Base-by-base conservation (phyloP, 768 basidiomycete genomes). In the Tephrocybe rancida region DNA sequence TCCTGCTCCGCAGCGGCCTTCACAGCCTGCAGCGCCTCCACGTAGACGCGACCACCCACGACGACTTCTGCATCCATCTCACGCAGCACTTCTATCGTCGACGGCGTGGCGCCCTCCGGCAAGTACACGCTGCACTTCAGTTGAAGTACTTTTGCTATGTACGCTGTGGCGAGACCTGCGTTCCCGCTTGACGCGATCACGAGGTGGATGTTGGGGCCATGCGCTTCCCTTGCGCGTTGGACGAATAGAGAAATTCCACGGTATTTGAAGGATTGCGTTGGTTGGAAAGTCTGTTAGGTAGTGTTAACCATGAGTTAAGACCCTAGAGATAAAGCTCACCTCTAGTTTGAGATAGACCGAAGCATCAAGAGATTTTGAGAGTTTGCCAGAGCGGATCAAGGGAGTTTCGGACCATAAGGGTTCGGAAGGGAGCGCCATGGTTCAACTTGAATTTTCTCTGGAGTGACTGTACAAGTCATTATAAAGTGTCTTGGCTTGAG, bases 161-260 rank as follows among this genome's bases (percentile, higher is more conserved):
- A 79, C n/a, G 88, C 88, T 0, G 81, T 80, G 13, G 88, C 89
- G 9, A 89, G 70, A 1, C 84, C 88, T 18, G 87, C 90, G 62
- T 91, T 90, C 16, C 90, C 89, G 3, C 85, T 80, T 0, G 89
- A 91, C 0, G 88, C 87, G 48, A 85, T 82, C 34, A 90, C 72
- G 39, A 85, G 70, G 64, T 88, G 88, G 5, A 84, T 72, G 21
- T 65, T 62, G 8, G 75, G 63, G 0, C 89, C 88, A 49, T 80
- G 73, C 18, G 64, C 70, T 52, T 76, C 71, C 49, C 76, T 76
- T 25, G 78, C 79, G 25, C 74, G 70, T 60, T 82, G 78, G 3
- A 82, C 73, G 59, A 87, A 85, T 52, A 76, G 74, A 21, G 87
- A 87, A 25, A 90, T 75, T 6, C 88, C 87, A 21, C 89, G 78